phyloP scores from a whole-genome alignment of 2,329 filamentous ascomycete genomes.

The Aspergillus fischeri region DNA sequence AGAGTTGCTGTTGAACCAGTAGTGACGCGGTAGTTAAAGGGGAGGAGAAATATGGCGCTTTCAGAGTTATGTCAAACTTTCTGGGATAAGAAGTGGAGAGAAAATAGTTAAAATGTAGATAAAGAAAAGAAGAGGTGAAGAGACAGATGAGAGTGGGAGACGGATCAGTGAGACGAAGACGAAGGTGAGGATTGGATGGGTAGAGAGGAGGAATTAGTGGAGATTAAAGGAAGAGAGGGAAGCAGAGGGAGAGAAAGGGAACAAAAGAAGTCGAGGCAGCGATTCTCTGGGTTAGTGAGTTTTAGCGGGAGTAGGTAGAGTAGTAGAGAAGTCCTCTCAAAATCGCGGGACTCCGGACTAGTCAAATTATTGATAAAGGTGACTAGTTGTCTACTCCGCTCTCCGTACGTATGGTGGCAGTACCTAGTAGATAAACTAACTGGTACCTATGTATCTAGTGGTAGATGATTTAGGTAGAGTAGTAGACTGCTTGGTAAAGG shows the following conservation, averaged over 20 bases:
- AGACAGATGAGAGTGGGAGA: slow-evolving; percentile 6
- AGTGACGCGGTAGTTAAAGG: not conserved
- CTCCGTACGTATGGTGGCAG: not conserved
- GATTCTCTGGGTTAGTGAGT: slow-evolving; percentile 8
- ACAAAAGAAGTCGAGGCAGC: not conserved
- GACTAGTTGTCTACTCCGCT: not conserved
- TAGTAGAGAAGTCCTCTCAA: not conserved
- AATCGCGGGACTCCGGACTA: not conserved
- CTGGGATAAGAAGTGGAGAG: not conserved
- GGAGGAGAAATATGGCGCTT: slow-evolving; percentile 1
- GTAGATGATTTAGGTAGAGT: not conserved
- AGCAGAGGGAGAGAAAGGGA: not conserved
- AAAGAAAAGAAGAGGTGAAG: slow-evolving; percentile 2
- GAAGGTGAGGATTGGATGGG: not conserved
- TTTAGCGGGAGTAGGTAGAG: not conserved
- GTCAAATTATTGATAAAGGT: not conserved
- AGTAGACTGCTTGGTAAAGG: not conserved
- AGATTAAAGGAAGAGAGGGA: slow-evolving; percentile 3
- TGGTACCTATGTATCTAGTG: not conserved
- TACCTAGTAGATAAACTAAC: not conserved
- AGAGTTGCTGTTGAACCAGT: not conserved
- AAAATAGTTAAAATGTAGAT: not conserved
- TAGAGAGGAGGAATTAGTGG: slow-evolving; percentile 6
- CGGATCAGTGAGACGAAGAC: slow-evolving; percentile 8
- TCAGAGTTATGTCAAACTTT: not conserved